Conservation (phyloP, 495 filamentous ascomycete genomes). For the Penicillium pancosmium region DNA sequence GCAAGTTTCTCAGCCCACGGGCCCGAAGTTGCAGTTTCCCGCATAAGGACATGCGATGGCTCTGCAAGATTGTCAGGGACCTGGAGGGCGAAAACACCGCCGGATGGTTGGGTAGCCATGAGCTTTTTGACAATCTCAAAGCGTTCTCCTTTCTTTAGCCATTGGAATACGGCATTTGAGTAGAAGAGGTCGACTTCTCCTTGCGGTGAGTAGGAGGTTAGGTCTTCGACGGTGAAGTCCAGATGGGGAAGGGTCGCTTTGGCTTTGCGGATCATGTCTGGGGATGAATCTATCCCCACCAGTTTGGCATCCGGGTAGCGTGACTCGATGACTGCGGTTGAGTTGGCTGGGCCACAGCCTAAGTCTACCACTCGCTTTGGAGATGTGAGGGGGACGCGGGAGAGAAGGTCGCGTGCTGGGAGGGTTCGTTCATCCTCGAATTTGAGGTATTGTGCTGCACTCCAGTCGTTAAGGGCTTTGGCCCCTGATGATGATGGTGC, state of each 20-base stretch:
- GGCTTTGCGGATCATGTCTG: conserved; percentile 55
- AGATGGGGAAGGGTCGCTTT: conserved; percentile 30
- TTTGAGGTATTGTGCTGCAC: conserved; percentile 51
- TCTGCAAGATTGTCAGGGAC: conserved; percentile 55
- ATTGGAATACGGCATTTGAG: conserved; percentile 59
- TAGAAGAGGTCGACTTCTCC: conserved; percentile 49
- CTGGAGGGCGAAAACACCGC: conserved; percentile 56
- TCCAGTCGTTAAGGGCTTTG: conserved; percentile 42
- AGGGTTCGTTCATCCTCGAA: conserved; percentile 49
- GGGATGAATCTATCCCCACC: conserved; percentile 56
- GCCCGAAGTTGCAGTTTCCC: conserved; percentile 39
- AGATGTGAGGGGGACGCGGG: conserved; percentile 33
- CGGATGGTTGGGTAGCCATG: conserved; percentile 38
- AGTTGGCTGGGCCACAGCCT: conserved; percentile 60
- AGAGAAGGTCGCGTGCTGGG: conserved; percentile 48
- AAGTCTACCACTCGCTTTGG: conserved; percentile 52
- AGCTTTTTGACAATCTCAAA: conserved; percentile 45
- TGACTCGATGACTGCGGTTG: conserved; percentile 45
- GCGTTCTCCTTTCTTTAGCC: conserved; percentile 46
- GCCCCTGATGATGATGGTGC: conserved; percentile 11
- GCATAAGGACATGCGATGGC: conserved; percentile 53
- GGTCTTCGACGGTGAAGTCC: conserved; percentile 41
- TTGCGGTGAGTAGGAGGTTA: conserved; percentile 40
- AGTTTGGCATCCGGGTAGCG: conserved; percentile 49
- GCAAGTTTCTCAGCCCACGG: conserved; percentile 40